Evolutionary conservation across 2,329 filamentous ascomycete species (phyloP).

Genomic region (Fusarium newnesense): DNA sequence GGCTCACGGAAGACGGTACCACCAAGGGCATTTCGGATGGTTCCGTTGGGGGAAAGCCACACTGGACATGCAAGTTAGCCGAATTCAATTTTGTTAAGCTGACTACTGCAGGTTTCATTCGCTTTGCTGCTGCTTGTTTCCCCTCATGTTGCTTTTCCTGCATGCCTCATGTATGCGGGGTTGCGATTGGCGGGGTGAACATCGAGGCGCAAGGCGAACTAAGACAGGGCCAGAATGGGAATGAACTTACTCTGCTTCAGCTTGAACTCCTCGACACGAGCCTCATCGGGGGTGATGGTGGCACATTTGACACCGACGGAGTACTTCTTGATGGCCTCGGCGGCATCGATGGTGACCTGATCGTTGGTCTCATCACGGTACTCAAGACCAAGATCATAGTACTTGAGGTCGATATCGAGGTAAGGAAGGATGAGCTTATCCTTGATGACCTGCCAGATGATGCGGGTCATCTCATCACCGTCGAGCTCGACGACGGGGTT

Average conservation of each 20-base stretch:
- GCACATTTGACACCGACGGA: constrained; percentile 99
- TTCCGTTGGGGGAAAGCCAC: constrained; percentile 99
- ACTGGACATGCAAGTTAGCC: constrained; percentile 61
- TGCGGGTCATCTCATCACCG: constrained; percentile 94
- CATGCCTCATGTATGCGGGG: constrained; percentile 40
- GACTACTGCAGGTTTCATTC: constrained; percentile 23
- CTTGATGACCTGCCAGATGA: constrained; percentile 99
- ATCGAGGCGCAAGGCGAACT: constrained; percentile 31
- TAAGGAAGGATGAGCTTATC: constrained; percentile 98
- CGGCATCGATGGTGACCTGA: constrained; percentile 93
- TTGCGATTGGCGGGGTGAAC: constrained; percentile 33
- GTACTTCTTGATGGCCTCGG: constrained; percentile 99
- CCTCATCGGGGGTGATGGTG: constrained; percentile 98
- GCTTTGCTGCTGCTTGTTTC: constrained; percentile 11
- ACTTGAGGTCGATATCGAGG: constrained; percentile 97
- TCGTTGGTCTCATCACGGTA: constrained; percentile 97
- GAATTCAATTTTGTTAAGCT: constrained; percentile 15
- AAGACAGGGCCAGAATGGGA: constrained; percentile 15
- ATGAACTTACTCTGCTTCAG: constrained; percentile 87
- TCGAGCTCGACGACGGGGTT: constrained; percentile 98
- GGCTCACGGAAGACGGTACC: constrained; percentile 99
- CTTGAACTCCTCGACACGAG: constrained; percentile 96
- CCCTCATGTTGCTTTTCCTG: constrained; percentile 16
- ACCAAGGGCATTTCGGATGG: constrained; percentile 78
- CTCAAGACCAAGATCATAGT: constrained; percentile 92